These are phyloP conservation scores for Cadophora malorum DNA, from an alignment of 2,329 filamentous ascomycete genomes.

Conservation along the genomic window DNA sequence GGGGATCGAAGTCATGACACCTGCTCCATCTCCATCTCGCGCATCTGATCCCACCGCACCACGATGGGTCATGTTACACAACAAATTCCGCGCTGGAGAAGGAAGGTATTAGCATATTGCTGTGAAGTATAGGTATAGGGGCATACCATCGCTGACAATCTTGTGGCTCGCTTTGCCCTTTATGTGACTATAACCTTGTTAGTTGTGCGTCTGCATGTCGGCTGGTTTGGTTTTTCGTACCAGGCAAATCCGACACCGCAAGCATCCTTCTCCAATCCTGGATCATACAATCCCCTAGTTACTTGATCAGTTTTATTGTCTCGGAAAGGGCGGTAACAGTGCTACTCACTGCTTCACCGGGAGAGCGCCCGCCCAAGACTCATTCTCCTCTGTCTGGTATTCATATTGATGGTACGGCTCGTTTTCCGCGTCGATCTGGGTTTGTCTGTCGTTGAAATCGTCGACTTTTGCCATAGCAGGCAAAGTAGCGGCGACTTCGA, in stretches of 20 bases:
- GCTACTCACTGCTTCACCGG: conserved; percentile 83
- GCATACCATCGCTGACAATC: conserved; percentile 92
- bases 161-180: conserved; percentile 98
- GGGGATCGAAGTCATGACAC: conserved; percentile 99
- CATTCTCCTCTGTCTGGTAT: conserved; percentile 85
- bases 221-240: conserved; percentile 58
- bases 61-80: conserved; percentile 99
- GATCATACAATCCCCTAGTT: conserved; percentile 85
- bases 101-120: conserved; percentile 45
- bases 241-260: conserved; percentile 99
- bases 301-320: conserved; percentile 23
- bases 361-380: conserved; percentile 90
- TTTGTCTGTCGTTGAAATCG: conserved; percentile 74
- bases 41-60: conserved; percentile 98
- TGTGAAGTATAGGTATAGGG: conserved; percentile 24
- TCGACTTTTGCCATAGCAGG: conserved; percentile 72
- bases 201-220: conserved; percentile 26
- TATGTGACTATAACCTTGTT: conserved; percentile 73
- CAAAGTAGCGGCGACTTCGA: conserved; percentile 50
- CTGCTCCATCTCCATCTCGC: conserved; percentile 96
- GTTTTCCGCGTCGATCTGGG: conserved; percentile 64
- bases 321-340: not conserved
- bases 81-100: conserved; percentile 78
- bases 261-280: conserved; percentile 95
- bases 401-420: conserved; percentile 75